Evolutionary conservation across 2,329 filamentous ascomycete genomes (phyloP), one percentile per base, ranked within the genome.

Genomic region (Colletotrichum scovillei): DNA sequence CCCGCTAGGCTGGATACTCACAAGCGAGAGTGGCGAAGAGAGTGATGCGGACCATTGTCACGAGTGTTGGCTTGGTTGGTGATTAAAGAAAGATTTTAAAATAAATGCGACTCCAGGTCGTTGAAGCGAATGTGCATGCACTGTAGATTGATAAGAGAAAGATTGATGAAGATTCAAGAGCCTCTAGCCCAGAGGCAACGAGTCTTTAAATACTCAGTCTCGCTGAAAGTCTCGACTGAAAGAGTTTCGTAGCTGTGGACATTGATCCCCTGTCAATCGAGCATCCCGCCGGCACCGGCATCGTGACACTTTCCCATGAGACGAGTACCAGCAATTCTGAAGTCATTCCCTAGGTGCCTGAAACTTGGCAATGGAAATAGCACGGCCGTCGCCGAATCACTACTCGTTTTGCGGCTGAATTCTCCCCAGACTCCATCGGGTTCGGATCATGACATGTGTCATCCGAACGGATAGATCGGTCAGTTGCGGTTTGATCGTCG

Each of bases 11-110:
- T 5, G 2, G 16, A 2, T 19, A 78, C 78, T 75, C 76, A 81
- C 79, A 76, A 56, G 77, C 74, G 38, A 79, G 63, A 63, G 77
- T 53, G 60, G 78, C 62, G 66, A 76, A 72, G 56, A 77, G 62
- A 58, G 76, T 68, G 65, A 80, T 70, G 73, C 74, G 78, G 70
- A 80, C 77, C 76, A 79, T 79, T 63, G 53, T 64, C 42, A 38
- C 52, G 57, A 24, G 19, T 53, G 16, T 24, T 42, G 14, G 7
- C 19, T 3, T 26, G 14, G 0, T 12, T 30, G 32, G 12, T n/a
- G 52, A 63, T 64, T 59, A 56, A 59, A 53, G 8, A 22, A 42
- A 12, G 32, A 62, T 9, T 60, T 12, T 49, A 16, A 59, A 2
- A 26, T 4, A 6, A 59, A 32, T 32, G 26, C 58, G 72, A 74